These are phyloP conservation scores for Parmales sp. DNA, from an alignment of 108 stramenopile genomes.

Conservation along the genomic window DNA sequence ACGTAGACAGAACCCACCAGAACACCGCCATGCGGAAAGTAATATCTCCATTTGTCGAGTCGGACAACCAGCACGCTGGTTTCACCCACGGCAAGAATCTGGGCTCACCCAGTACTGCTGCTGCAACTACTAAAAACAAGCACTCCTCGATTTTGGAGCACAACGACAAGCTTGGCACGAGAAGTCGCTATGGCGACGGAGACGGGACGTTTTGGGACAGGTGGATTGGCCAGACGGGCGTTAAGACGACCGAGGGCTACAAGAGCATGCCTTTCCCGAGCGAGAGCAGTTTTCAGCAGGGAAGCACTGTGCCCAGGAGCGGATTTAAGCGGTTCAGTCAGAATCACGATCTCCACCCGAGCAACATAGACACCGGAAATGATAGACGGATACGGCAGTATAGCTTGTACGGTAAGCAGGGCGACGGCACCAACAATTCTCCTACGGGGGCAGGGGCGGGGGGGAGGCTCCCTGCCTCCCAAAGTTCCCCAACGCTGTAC, in stretches of 20 bases:
- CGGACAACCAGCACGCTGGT: not conserved
- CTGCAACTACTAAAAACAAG: not conserved
- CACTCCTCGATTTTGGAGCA: not conserved
- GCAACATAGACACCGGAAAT: not conserved
- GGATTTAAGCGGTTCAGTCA: not conserved
- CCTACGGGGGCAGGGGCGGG: no score
- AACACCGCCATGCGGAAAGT: not conserved
- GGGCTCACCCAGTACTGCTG: not conserved
- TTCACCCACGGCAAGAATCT: no score
- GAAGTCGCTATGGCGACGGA: constrained; percentile 7
- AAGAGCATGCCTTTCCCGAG: not conserved
- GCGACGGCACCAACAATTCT: no score
- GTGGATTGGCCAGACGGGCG: not conserved
- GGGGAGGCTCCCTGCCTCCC: no score
- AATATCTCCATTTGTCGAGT: not conserved
- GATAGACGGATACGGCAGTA: not conserved
- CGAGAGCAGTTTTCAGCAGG: not conserved
- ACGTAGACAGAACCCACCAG: not conserved
- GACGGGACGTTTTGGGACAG: constrained; percentile 15
- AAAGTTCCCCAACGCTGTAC: no score
- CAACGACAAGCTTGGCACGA: not conserved
- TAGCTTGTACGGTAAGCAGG: not conserved
- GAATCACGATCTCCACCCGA: not conserved
- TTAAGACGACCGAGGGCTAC: not conserved
- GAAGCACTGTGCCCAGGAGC: not conserved